phyloP scores from a whole-genome alignment of 129 eudicot species.

The Centrapalus pauciflorus region DNA sequence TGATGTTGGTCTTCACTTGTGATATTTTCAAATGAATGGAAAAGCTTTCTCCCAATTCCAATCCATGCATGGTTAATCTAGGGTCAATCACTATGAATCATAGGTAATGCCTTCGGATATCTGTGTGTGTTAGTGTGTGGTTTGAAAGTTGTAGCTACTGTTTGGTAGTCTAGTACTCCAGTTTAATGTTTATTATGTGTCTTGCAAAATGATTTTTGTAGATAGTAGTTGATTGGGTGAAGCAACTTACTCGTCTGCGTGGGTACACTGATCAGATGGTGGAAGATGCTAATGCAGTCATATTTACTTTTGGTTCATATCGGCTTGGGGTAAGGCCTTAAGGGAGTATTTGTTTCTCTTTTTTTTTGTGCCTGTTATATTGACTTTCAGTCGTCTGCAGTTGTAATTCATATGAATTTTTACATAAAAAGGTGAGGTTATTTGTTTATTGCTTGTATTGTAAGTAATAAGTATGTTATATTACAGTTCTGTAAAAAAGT shows the following conservation, averaged over 20 bases:
- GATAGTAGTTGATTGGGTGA: constrained; percentile 78
- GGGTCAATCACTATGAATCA: no score
- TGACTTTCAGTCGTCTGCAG: not conserved
- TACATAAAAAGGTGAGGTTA: not conserved
- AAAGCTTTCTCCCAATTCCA: no score
- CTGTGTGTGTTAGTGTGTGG: no score
- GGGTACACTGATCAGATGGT: constrained; percentile 80
- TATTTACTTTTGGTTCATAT: constrained; percentile 77
- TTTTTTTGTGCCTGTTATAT: not conserved
- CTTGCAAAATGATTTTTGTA: constrained; percentile 16
- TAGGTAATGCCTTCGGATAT: no score
- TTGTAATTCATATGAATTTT: not conserved
- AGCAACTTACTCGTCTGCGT: constrained; percentile 61
- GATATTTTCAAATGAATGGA: no score
- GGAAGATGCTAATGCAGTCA: constrained; percentile 74
- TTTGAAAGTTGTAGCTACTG: no score
- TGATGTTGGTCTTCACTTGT: no score
- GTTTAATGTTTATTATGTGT: no score
- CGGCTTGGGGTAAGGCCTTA: constrained; percentile 82
- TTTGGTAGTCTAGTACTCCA: no score
- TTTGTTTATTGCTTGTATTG: not conserved
- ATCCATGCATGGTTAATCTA: no score
- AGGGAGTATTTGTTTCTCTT: constrained; percentile 3
- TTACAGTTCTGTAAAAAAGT: no score
- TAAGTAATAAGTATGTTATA: no score